Base-by-base conservation (phyloP, 2,329 filamentous ascomycete species). In the Colletotrichum tropicale region DNA sequence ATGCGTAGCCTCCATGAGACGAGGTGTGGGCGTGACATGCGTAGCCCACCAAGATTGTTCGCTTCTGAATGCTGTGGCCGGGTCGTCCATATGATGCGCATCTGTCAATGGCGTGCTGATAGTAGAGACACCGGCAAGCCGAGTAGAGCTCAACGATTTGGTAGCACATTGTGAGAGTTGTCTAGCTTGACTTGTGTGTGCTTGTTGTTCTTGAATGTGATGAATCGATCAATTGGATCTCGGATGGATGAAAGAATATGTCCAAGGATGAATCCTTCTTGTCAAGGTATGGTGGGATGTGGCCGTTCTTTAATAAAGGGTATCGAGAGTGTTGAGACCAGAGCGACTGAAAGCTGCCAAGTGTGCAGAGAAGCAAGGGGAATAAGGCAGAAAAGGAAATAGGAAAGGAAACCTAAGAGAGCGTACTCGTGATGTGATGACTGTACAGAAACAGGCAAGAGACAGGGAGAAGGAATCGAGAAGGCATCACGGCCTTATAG, bases 121-220 rank as follows among this genome's bases (percentile, higher is more conserved):
- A 95, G 88, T 98, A 98, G 80, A 96, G 89, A 86, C 96, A 98
- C 78, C 93, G 91, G 89, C 96, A 98, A 71, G 94, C 94, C 71
- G 95, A 93, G 88, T 96, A 98, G 75, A 95, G 90, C 85, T 98
- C 96, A 80, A 96, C 88, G 77, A 98, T 86, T 86, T 96, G 94
- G 82, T 95, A 96, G 82, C 96, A 98, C 96, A 98, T 98, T 77
- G 78, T 88, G 83, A 72, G 32, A 28, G 48, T 61, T 64, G 32
- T 30, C 18, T 36, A 55, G 16, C 30, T 36, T 69, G 64, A 55
- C 34, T 32, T 48, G 56, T 34, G 12, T 43, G 34, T 32, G 26
- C n/a, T 15, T 34, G 15, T 21, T 38, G 26, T 52, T 38, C 12
- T 36, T 70, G 16, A 38, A 26, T 60, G 18, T 21, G 52, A 24